A percentile compares a stretch with the other conserved stretches of the same genome.
These are phyloP conservation scores for Lithospermum erythrorhizon DNA, from an alignment of 257 asterid genomes.

Conservation along the genomic window DNA sequence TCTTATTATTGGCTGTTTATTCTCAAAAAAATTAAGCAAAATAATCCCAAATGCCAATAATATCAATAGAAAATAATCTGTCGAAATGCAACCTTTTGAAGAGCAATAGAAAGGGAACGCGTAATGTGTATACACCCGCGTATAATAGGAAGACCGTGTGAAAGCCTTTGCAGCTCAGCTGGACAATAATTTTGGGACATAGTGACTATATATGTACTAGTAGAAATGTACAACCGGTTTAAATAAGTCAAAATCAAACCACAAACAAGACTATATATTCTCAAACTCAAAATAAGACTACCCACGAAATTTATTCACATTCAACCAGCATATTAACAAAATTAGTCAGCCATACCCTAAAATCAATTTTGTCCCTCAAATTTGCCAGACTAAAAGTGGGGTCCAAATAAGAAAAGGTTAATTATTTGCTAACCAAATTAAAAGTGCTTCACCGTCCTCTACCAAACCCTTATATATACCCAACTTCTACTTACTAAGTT, in stretches of 20 bases:
- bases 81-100: neutral
- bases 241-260: neutral
- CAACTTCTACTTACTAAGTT: neutral
- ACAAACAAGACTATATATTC: neutral
- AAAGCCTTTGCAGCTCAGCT: neutral
- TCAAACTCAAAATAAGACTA: neutral
- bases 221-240: too few species aligned
- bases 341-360: neutral
- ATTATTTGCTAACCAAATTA: neutral
- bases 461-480: neutral
- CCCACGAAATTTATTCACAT: neutral
- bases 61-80: too few species aligned
- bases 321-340: too few species aligned
- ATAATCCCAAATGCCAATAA: neutral
- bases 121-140: neutral
- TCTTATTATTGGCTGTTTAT: neutral
- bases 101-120: neutral
- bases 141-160: neutral
- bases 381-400: neutral
- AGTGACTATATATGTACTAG: too few species aligned
- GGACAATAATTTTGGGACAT: neutral
- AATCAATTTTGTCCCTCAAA: neutral
- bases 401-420: neutral
- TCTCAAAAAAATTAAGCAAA: neutral
- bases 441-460: slow-evolving; percentile 1